Conservation (phyloP, 345 rosid genomes). For the Raphanus sativus region DNA sequence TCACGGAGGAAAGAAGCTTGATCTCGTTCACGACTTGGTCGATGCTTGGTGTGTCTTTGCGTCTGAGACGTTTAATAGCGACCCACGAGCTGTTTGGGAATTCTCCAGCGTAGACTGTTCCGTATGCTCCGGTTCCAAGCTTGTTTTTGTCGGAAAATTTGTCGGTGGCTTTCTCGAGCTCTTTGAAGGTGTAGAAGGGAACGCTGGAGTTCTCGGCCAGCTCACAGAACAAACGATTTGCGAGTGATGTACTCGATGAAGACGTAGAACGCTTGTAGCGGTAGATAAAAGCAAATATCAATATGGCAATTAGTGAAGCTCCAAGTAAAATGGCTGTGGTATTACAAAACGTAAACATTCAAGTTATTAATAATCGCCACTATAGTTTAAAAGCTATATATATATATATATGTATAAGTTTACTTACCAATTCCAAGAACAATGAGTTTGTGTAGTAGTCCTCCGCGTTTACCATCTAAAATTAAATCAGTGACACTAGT, state of each 20-base stretch:
- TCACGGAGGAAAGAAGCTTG: slow-evolving; percentile 79
- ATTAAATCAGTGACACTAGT: not conserved
- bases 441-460: not conserved
- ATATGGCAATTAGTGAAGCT: slow-evolving; percentile 41
- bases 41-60: slow-evolving; percentile 51
- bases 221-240: slow-evolving; percentile 61
- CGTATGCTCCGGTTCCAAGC: slow-evolving; percentile 87
- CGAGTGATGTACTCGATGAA: slow-evolving; percentile 40
- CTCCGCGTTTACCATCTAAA: slow-evolving; percentile 4
- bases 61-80: slow-evolving; percentile 69
- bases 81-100: slow-evolving; percentile 58
- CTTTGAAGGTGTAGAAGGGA: slow-evolving; percentile 69
- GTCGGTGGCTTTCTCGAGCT: slow-evolving; percentile 72
- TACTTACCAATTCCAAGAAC: slow-evolving; percentile 24
- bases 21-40: slow-evolving; percentile 82
- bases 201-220: slow-evolving; percentile 41
- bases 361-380: not conserved
- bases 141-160: slow-evolving; percentile 66
- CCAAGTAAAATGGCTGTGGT: slow-evolving; percentile 48
- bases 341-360: not conserved
- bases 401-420: not conserved
- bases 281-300: slow-evolving; percentile 40
- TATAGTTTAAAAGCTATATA: not conserved
- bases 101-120: slow-evolving; percentile 83
- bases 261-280: slow-evolving; percentile 41